Evolutionary conservation across 1,139 yeast species (phyloP), one percentile per base, ranked within the genome.

Genomic region (Geotrichum klebahnii): DNA sequence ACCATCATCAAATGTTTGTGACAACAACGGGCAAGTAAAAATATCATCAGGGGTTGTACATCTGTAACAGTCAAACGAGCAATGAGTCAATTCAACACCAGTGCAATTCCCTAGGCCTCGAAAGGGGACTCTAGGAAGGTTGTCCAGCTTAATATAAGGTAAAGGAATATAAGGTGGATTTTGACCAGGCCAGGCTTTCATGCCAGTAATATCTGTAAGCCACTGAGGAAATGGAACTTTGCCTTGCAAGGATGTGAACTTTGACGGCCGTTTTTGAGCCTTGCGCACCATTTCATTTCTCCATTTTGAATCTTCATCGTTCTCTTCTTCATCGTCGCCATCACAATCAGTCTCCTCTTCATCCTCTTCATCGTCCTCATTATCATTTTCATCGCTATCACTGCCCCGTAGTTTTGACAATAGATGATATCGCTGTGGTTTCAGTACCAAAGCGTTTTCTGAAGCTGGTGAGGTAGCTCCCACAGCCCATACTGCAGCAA

Each of bases 1-100:
- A 0, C 98, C 97, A 66, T 92, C 97, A 65, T 90, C 98, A 68
- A 90, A 90, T 0, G 96, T 84, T 67, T 90, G 97, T 0, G 90
- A 80, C 43, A 90, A 55, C 6, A 56, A 52, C 1, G 83, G 79
- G 64, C 97, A 89, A 1, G 92, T 79, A 59, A 73, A 77, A 5
- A 85, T 79, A 61, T 89, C 97, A 65, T 85, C 95, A 39, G 71
- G 75, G n/a, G 82, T 78, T 16, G 82, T 79, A 67, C 97, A 89
- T 58, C 82, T 79, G 65, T 74, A 77, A 65, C 97, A 89, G 65
- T 89, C 97, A 70, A 87, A 89, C 0, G 96, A 84, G 63, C 97
- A 89, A 23, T 77, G 72, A 12, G 68, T 68, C 46, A 77, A 65
- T 1, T 73, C 67, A 6, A 74, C 75, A 0, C 59, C 56, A 1